These are phyloP conservation scores for Euclidium syriacum DNA, from an alignment of 345 rosid species.

Conservation along the genomic window DNA sequence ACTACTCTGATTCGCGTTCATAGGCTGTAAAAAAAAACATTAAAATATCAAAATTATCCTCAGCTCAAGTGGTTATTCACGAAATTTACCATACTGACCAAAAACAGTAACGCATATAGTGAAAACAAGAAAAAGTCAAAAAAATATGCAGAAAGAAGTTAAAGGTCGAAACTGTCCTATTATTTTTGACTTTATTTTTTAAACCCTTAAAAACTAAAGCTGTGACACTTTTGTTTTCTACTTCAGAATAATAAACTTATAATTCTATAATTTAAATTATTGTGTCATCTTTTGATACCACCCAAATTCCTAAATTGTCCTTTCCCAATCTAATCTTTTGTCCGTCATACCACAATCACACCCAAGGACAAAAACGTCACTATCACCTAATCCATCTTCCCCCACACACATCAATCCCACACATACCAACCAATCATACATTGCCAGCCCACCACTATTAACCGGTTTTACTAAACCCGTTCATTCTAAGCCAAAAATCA, in stretches of 20 bases:
- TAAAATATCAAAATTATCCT: background rate
- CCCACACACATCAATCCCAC: background rate
- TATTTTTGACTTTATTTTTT: slow-evolving; percentile 52
- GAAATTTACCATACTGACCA: slow-evolving; percentile 15
- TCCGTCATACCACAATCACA: slow-evolving; percentile 18
- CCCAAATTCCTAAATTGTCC: slow-evolving; percentile 40
- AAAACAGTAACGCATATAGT: slow-evolving; percentile 17
- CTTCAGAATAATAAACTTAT: background rate
- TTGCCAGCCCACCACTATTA: background rate
- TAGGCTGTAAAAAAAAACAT: slow-evolving; percentile 33
- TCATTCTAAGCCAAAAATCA: no score
- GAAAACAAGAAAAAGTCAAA: slow-evolving; percentile 14
- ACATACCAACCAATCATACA: slow-evolving; percentile 18
- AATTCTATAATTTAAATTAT: background rate
- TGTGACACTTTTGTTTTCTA: slow-evolving; percentile 28
- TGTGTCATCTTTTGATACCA: slow-evolving; percentile 17
- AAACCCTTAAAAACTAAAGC: slow-evolving; percentile 19
- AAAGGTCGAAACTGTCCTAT: slow-evolving; percentile 45
- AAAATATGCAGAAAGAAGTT: slow-evolving; percentile 12
- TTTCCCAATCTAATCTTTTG: slow-evolving; percentile 31
- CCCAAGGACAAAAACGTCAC: slow-evolving; percentile 32
- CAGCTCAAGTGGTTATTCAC: background rate
- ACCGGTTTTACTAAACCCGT: background rate
- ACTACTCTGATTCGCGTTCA: slow-evolving; percentile 52
- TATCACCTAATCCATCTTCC: slow-evolving; percentile 19